Evolutionary conservation across 768 basidiomycete species (phyloP).

Genomic region (Podaxis sp.): DNA sequence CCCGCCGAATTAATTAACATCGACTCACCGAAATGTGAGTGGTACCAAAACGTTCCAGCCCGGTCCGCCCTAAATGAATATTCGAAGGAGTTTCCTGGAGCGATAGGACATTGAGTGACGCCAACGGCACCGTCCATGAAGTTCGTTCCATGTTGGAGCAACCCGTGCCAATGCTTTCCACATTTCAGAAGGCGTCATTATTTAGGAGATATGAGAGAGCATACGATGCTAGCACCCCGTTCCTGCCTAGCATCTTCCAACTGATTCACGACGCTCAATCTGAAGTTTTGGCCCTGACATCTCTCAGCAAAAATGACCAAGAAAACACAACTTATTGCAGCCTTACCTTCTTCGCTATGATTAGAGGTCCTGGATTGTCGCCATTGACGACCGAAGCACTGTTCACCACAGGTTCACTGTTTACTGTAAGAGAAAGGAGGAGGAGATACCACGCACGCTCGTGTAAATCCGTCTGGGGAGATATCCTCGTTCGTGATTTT

Average conservation of each 20-base stretch:
- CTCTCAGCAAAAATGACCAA: neutral
- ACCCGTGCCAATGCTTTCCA: slow-evolving; percentile 49
- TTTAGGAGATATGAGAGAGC: slow-evolving; percentile 5
- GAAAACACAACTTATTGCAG: neutral
- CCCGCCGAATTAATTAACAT: neutral
- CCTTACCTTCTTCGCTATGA: slow-evolving; percentile 23
- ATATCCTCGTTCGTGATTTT: slow-evolving; percentile 19
- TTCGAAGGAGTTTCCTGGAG: slow-evolving; percentile 34
- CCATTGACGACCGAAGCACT: slow-evolving; percentile 24
- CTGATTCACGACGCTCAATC: slow-evolving; percentile 41
- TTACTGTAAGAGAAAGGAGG: neutral
- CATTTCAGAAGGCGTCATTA: neutral
- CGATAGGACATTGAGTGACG: slow-evolving; percentile 47
- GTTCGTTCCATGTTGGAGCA: slow-evolving; percentile 37
- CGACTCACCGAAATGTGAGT: slow-evolving; percentile 25
- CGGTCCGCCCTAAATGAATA: slow-evolving; percentile 33
- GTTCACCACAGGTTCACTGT: neutral
- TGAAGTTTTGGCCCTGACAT: slow-evolving; percentile 28
- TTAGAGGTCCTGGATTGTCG: slow-evolving; percentile 25
- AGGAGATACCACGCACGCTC: slow-evolving; percentile 1
- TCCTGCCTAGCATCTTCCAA: slow-evolving; percentile 34
- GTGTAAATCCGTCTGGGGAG: slow-evolving; percentile 18
- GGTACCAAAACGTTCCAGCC: slow-evolving; percentile 35
- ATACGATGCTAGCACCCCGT: slow-evolving; percentile 27
- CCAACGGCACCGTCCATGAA: slow-evolving; percentile 40